Base-by-base conservation (phyloP, 2,329 filamentous ascomycete species). In the Fusarium pseudonygamai region DNA sequence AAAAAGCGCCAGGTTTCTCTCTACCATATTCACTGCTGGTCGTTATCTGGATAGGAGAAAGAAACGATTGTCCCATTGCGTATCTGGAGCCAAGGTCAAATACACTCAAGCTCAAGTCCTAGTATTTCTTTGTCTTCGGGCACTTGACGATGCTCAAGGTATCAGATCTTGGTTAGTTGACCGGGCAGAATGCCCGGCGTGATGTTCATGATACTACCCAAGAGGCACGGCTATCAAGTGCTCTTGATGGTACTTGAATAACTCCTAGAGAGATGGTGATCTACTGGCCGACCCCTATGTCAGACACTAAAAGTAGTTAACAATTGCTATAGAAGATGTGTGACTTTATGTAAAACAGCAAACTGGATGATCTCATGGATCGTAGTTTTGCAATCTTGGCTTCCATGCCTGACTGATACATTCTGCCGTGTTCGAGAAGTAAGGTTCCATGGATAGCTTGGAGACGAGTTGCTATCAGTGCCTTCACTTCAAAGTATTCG, bases 331-430 rank as follows among this genome's bases (percentile, higher is more conserved):
- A 42, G 28, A 69, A 67, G 67, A 72, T 52, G 67, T 73, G 72
- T 69, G 69, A 75, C 76, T 75, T 59, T 68, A 75, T 74, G 66
- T 71, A 45, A 66, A 63, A 65, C 57, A 71, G 69, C 60, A 69
- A 69, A 72, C 65, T 71, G 57, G 63, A 75, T 72, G 64, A 78
- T 75, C 73, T 69, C 53, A 74, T 74, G 63, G 57, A 60, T 62
- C 32, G 37, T 53, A 59, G 66, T 71, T 69, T 74, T 71, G 61
- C 63, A 62, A 65, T 72, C 53, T 69, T 34, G 52, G 58, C 56
- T 55, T 76, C 59, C 68, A 75, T 67, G 61, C 70, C 64, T 73
- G 69, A 60, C 53, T 60, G 67, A 75, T 75, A 75, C 71, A 73
- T 53, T 62, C 57, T 72, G 69, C 64, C 63, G 63, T 60, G 34